Evolutionary conservation across 306 rosid species (phyloP).

Genomic region (Cucumis hystrix): DNA sequence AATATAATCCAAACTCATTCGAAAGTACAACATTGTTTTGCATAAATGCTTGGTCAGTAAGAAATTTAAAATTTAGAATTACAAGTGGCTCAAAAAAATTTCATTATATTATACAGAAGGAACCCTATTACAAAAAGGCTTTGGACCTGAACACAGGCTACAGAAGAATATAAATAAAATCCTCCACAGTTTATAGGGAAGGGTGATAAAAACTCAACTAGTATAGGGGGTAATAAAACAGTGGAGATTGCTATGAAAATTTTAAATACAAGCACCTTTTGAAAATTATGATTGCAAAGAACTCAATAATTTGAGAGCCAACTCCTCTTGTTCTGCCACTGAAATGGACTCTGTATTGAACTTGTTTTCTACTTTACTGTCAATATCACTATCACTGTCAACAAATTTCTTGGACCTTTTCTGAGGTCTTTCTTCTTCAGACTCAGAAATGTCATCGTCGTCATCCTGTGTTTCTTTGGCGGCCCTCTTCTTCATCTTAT

Average conservation of each 20-base stretch:
- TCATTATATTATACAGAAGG: background rate
- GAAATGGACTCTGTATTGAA: conserved; percentile 17
- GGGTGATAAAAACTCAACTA: background rate
- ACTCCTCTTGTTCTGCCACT: conserved; percentile 58
- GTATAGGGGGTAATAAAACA: background rate
- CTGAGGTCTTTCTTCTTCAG: conserved; percentile 18
- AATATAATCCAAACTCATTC: too few species aligned
- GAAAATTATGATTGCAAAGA: conserved; percentile 41
- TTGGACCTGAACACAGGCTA: background rate
- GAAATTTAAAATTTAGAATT: background rate
- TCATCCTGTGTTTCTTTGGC: conserved; percentile 22
- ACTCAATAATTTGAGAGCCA: conserved; percentile 60
- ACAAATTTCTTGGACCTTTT: conserved; percentile 48
- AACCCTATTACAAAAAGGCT: background rate
- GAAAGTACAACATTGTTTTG: too few species aligned
- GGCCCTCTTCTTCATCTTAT: conserved; percentile 51
- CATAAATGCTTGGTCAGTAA: background rate
- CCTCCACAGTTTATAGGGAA: background rate
- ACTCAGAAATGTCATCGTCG: conserved; percentile 27
- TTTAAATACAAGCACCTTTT: background rate
- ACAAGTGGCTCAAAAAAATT: background rate
- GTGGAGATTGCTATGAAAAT: background rate
- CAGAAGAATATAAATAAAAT: background rate
- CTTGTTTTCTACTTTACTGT: conserved; percentile 23
- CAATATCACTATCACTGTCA: conserved; percentile 40